Conservation (phyloP, 805 yeast genomes). For the Lipomyces oligophaga region DNA sequence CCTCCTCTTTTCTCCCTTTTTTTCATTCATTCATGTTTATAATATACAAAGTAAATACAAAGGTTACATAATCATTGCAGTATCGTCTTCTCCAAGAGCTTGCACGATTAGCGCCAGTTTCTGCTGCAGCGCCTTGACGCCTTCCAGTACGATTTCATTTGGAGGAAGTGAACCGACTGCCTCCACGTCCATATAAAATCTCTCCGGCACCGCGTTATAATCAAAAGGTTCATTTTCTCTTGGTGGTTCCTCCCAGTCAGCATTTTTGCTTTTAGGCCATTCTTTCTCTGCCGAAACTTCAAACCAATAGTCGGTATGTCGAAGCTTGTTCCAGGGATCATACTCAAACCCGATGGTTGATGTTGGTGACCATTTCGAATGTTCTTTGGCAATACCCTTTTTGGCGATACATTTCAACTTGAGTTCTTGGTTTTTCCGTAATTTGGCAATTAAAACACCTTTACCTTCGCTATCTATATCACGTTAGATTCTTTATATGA, state of each 20-base stretch:
- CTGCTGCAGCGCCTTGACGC: slow-evolving; percentile 78
- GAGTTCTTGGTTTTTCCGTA: slow-evolving; percentile 88
- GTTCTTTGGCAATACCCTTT: slow-evolving; percentile 62
- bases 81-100: slow-evolving; percentile 46
- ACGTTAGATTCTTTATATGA: not conserved
- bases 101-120: slow-evolving; percentile 84
- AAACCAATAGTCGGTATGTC: slow-evolving; percentile 95
- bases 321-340: slow-evolving; percentile 97
- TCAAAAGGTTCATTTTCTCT: slow-evolving; percentile 70
- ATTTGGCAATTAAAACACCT: slow-evolving; percentile 88
- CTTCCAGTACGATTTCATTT: slow-evolving; percentile 80
- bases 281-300: slow-evolving; percentile 83
- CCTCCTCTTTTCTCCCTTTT: not conserved
- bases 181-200: slow-evolving; percentile 85
- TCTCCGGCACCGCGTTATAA: slow-evolving; percentile 72
- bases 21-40: not conserved
- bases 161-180: slow-evolving; percentile 87
- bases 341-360: slow-evolving; percentile 95
- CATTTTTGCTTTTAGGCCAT: slow-evolving; percentile 88
- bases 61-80: slow-evolving; percentile 17
- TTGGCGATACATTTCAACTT: slow-evolving; percentile 89
- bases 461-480: slow-evolving; percentile 58
- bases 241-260: slow-evolving; percentile 82
- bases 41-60: not conserved
- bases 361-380: slow-evolving; percentile 97